A percentile compares a stretch with the other conserved stretches of the same genome.
Evolutionary conservation across 345 rosid species (phyloP).

Genomic region (Sisymbrium altissimum): DNA sequence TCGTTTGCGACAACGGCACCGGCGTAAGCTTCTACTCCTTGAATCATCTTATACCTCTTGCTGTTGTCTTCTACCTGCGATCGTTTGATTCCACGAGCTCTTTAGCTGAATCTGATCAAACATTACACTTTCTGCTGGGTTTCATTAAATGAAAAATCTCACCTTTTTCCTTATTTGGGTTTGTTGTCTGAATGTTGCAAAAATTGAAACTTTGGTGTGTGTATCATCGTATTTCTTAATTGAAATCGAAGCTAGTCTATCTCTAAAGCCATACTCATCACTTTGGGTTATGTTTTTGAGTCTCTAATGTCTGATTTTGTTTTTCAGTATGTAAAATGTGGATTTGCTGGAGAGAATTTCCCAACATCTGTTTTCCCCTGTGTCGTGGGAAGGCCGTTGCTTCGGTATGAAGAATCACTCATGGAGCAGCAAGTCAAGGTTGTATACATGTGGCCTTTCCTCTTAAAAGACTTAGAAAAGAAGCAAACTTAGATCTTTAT

Average conservation of each 20-base stretch:
- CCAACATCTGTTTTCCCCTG: constrained; percentile 96
- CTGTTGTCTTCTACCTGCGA: too few relatives aligned
- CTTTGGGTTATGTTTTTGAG: constrained; percentile 3
- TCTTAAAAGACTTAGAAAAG: neutral
- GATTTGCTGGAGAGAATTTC: constrained; percentile 96
- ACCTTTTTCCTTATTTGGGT: neutral
- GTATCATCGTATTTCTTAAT: neutral
- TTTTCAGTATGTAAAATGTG: constrained; percentile 93
- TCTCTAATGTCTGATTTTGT: neutral
- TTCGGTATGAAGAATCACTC: constrained; percentile 88
- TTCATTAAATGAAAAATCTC: neutral
- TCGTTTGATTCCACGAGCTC: neutral
- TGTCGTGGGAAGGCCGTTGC: constrained; percentile 89
- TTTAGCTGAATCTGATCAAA: neutral
- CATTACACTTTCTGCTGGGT: neutral
- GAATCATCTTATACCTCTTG: neutral
- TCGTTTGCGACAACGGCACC: constrained; percentile 98
- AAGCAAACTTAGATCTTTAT: neutral
- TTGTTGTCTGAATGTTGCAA: constrained; percentile 17
- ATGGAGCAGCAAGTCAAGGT: constrained; percentile 92
- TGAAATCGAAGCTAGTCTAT: neutral
- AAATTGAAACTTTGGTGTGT: neutral
- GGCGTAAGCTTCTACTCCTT: constrained; percentile 51
- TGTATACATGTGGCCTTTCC: neutral
- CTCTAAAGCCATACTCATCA: neutral